Base-by-base conservation (phyloP, 2,329 filamentous ascomycete species). In the Beauveria scarabaeidicola region DNA sequence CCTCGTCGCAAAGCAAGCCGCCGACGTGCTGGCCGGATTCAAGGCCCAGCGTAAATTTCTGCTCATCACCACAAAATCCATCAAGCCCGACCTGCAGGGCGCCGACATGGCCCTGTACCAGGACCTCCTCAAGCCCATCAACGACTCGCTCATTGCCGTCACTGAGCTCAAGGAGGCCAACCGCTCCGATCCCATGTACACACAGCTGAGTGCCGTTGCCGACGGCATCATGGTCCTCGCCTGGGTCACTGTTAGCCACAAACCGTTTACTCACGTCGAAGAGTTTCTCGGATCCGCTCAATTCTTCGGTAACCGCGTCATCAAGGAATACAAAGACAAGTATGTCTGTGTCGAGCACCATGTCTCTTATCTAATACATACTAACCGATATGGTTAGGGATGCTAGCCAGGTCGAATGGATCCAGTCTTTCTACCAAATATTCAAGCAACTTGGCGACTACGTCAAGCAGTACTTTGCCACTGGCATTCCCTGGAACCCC, bases 271-370 rank as follows among this genome's bases (percentile, higher is more conserved):
- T 69, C 90, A 92, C 68, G 88, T 97, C 51, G 87, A 87, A 51
- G 92, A 96, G 66, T 87, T 87, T 61, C 80, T 96, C 21, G 86
- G 87, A 32, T 88, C 91, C 54, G 90, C 92, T 44, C 88, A 97
- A 72, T 96, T 96, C 77, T 97, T 90, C 68, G 94, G 94, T 38
- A 97, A 99, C 77, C 86, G 92, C 66, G 90, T 99, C 41, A 77
- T 97, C 66, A 96, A 91, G 75, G 89, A 95, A 67, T 87, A 89
- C 73, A 97, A 95, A 75, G 92, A 84, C 56, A 84, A 81, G 78
- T 78, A 67, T 40, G 72, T 25, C 27, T n/a, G 1, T n/a, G 1
- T 11, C 19, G 2, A 11, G 1, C 15, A 3, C 10, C 4, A 13
- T 36, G 5, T 11, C n/a, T 10, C 3, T 13, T 6, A 8, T 4